Base-by-base conservation (phyloP, 1,284 basidiomycete genomes). In the Ustilago cynodontis region DNA sequence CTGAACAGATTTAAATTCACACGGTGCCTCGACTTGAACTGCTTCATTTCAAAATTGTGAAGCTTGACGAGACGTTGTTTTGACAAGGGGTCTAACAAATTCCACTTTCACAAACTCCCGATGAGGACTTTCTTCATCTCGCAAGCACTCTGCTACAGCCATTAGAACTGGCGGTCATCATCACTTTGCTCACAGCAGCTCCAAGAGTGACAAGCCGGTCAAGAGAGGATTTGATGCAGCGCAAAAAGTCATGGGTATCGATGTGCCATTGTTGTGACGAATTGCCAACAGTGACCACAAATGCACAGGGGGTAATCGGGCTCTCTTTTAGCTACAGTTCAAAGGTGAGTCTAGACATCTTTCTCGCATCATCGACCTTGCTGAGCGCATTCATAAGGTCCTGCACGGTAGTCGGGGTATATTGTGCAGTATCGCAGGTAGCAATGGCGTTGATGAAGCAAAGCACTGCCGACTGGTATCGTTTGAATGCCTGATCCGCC, bases 391-490 rank as follows among this genome's bases (percentile, higher is more conserved):
- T 56, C 60, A 67, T 64, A 18, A 62, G 49, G 18, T 59, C 49
- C 49, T 68, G 65, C 24, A 73, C 71, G n/a, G 57, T 63, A 13
- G 53, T 53, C 2, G 71, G 58, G 20, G 71, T 73, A 41, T 54
- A 43, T 18, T 35, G 57, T 7, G 45, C 53, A 39, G 47, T 73
- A 31, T 73, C 71, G 50, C 71, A 73, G 22, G 51, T 73, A 47
- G 71, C 61, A 0, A 49, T 43, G 8, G 65, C 71, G 31, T 73
- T 73, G 57, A 65, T 64, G 24, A 73, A 68, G 58, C 63, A 66
- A 18, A 73, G 61, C 53, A 65, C 65, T 5, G 71, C 65, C 26
- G 57, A 59, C 33, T 65, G 71, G 53, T 73, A 68, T 13, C 65
- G 56, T 26, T 63, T 43, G 22, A 73, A 73, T 11, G 53, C 49